Conservation (phyloP, 345 rosid species). For the Aquilaria malaccensis region DNA sequence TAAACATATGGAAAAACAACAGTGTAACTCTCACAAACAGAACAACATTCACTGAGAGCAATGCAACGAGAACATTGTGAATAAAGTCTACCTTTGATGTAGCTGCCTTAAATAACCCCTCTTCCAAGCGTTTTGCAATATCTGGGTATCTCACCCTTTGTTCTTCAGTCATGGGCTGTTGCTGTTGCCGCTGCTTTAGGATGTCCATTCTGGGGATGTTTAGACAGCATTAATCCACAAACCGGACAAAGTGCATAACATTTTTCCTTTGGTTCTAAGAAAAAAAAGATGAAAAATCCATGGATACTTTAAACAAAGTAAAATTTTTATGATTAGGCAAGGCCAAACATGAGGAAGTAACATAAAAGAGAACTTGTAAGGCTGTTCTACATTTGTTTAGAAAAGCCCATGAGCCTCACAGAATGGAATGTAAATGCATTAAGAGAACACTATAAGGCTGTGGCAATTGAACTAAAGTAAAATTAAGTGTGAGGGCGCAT, state of each 20-base stretch:
- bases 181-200: conserved; percentile 46
- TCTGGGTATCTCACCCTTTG: conserved; percentile 43
- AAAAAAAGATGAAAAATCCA: background rate
- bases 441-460: too few relatives aligned
- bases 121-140: conserved; percentile 78
- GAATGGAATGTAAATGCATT: too few relatives aligned
- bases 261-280: background rate
- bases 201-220: conserved; percentile 32
- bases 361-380: too few relatives aligned
- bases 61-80: background rate
- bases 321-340: too few relatives aligned
- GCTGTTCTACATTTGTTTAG: too few relatives aligned
- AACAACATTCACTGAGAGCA: background rate
- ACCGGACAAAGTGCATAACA: background rate
- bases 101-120: conserved; percentile 68
- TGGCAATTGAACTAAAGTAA: too few relatives aligned
- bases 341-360: too few relatives aligned
- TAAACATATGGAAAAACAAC: background rate
- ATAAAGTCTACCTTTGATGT: conserved; percentile 44
- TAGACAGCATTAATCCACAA: conserved; percentile 7
- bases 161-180: conserved; percentile 28
- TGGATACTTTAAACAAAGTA: too few relatives aligned
- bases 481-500: too few relatives aligned
- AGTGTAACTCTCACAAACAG: background rate
- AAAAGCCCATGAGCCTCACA: too few relatives aligned